Percentiles rank a stretch among this genome's conserved stretches.
These are phyloP conservation scores for Populus trichocarpa DNA, from an alignment of 441 rosid genomes.

Conservation along the genomic window DNA sequence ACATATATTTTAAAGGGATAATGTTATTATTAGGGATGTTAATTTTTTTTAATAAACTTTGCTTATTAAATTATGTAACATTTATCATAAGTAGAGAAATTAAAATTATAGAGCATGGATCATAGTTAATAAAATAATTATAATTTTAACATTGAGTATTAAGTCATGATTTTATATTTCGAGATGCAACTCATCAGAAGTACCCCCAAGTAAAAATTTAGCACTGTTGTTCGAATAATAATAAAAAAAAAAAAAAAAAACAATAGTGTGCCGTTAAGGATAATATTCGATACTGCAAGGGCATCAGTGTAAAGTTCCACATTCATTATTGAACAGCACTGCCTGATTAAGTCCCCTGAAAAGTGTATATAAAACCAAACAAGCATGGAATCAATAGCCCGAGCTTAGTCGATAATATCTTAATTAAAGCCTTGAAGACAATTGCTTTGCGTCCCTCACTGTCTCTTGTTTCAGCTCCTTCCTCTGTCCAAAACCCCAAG, in stretches of 20 bases:
- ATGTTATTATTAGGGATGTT: too few relatives aligned
- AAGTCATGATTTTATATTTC: neutral
- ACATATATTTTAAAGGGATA: too few relatives aligned
- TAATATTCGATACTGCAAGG: conserved; percentile 13
- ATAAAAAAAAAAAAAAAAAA: too few relatives aligned
- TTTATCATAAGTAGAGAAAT: too few relatives aligned
- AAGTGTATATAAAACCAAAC: conserved; percentile 22
- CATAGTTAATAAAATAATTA: too few relatives aligned
- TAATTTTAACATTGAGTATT: too few relatives aligned
- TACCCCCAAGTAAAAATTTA: neutral
- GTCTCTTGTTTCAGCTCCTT: conserved; percentile 32
- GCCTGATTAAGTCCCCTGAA: conserved; percentile 3
- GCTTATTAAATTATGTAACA: too few relatives aligned
- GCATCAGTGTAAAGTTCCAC: conserved; percentile 1
- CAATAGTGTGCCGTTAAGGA: neutral
- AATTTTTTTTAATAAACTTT: too few relatives aligned
- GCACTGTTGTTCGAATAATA: too few relatives aligned
- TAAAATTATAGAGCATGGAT: too few relatives aligned
- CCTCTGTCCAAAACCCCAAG: neutral
- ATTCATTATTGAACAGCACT: neutral
- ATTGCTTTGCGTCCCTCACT: conserved; percentile 20
- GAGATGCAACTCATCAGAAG: neutral
- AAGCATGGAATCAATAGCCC: conserved; percentile 16
- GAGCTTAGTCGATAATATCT: conserved; percentile 8
- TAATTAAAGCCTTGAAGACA: conserved; percentile 10